Evolutionary conservation across 2,329 filamentous ascomycete species (phyloP).

Genomic region (Pseudocercospora fijiensis): DNA sequence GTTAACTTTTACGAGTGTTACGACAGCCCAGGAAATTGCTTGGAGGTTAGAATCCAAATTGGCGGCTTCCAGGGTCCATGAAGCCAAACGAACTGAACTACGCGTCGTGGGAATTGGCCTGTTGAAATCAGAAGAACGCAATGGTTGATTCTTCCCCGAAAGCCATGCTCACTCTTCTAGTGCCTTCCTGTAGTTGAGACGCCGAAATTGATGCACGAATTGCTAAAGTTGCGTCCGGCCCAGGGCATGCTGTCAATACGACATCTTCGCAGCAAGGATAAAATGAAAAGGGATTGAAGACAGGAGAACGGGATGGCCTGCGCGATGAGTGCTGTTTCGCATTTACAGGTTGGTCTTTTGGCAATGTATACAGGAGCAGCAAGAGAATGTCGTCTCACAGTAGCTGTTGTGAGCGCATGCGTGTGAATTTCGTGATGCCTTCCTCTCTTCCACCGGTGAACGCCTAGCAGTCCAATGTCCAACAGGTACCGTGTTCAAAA

Average conservation of each 20-base stretch:
- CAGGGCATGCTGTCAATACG: background rate
- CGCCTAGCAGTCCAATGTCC: background rate
- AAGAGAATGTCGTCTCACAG: background rate
- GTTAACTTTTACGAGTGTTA: background rate
- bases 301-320: background rate
- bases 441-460: background rate
- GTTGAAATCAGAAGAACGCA: background rate
- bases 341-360: background rate
- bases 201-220: background rate
- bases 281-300: background rate
- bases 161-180: background rate
- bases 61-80: background rate
- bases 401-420: background rate
- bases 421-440: background rate
- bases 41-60: background rate
- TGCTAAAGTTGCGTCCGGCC: background rate
- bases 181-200: background rate
- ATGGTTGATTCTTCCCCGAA: background rate
- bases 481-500: background rate
- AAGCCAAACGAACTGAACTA: background rate
- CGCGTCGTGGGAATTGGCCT: no score
- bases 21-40: background rate
- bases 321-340: background rate
- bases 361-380: background rate
- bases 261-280: background rate